Evolutionary conservation across 1,284 basidiomycete species (phyloP).

Genomic region (Phylloporus gajari): DNA sequence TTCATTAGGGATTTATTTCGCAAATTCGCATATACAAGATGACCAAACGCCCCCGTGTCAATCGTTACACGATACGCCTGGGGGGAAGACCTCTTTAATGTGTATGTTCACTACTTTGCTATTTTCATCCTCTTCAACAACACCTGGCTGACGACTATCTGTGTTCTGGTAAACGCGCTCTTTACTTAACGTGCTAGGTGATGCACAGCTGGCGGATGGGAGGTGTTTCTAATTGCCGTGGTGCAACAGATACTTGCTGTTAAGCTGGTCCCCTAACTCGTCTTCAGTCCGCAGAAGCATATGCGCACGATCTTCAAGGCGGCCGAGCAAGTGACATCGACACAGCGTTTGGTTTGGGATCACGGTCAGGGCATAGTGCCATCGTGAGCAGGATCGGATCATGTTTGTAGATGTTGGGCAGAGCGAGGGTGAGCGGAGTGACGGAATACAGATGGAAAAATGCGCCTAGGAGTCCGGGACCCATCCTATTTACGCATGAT

Average conservation of each 20-base stretch:
- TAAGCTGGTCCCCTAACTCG: background rate
- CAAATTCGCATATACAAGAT: conserved; percentile 1
- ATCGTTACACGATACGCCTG: background rate
- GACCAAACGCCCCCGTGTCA: background rate
- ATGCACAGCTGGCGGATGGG: background rate
- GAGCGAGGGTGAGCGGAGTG: background rate
- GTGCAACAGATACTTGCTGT: background rate
- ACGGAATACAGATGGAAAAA: background rate
- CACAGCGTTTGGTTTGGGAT: conserved; percentile 1
- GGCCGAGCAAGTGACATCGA: background rate
- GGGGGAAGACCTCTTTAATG: conserved; percentile 1
- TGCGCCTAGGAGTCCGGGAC: too few relatives aligned
- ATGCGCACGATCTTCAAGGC: background rate
- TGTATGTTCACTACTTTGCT: background rate
- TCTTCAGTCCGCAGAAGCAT: conserved; percentile 1
- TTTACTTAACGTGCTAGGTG: background rate
- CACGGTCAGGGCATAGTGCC: background rate
- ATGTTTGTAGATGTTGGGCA: background rate
- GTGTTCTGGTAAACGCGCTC: background rate
- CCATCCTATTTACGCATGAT: too few relatives aligned
- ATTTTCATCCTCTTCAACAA: background rate
- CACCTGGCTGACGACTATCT: background rate
- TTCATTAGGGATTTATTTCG: background rate
- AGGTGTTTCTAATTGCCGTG: background rate
- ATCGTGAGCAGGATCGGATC: background rate